Evolutionary conservation across 805 yeast genomes (phyloP).

Genomic region (Komagataella populi): DNA sequence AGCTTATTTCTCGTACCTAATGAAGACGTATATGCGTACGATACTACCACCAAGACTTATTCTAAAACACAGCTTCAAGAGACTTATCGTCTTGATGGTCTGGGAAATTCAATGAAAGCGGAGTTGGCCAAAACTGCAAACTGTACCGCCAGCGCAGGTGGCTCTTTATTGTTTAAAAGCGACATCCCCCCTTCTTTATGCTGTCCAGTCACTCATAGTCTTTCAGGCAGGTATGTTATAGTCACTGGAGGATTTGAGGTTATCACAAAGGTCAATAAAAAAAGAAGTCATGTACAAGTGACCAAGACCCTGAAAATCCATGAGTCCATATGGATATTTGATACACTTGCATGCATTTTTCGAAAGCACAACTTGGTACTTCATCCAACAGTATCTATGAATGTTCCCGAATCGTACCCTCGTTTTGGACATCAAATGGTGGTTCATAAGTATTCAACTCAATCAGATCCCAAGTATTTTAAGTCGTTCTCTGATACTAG

Average conservation of each 20-base stretch:
- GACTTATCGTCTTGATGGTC: neutral
- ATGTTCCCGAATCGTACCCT: constrained; percentile 14
- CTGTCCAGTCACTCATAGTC: neutral
- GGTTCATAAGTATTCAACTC: constrained; percentile 1
- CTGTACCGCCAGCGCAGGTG: neutral
- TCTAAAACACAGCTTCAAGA: constrained; percentile 4
- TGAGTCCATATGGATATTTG: neutral
- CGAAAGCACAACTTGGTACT: constrained; percentile 7
- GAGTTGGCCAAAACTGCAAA: neutral
- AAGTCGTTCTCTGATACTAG: neutral
- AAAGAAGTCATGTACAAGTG: neutral
- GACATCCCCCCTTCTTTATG: neutral
- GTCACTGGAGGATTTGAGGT: neutral
- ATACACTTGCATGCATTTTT: constrained; percentile 14
- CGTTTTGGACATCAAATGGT: constrained; percentile 18
- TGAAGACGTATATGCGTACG: constrained; percentile 20
- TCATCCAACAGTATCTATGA: constrained; percentile 15
- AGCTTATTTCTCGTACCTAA: constrained; percentile 28
- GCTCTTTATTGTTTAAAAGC: neutral
- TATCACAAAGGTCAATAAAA: neutral
- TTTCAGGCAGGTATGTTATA: neutral
- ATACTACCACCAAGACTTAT: constrained; percentile 23
- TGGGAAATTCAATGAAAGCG: neutral
- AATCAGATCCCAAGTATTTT: neutral
- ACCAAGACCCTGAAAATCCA: neutral